Evolutionary conservation across 1,139 yeast genomes (phyloP).

Genomic region (Yamadazyma friedrichii): DNA sequence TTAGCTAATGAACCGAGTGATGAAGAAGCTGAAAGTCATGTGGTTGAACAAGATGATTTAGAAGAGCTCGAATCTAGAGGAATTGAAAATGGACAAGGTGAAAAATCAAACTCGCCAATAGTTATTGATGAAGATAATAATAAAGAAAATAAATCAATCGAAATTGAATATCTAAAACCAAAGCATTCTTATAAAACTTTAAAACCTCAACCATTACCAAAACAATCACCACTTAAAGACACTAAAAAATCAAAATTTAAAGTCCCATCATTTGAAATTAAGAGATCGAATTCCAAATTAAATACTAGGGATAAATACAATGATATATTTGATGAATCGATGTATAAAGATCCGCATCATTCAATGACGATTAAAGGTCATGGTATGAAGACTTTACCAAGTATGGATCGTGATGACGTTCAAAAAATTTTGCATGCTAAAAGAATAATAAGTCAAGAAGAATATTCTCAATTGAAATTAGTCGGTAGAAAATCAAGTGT

Average conservation of each 20-base stretch:
- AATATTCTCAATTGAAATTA: constrained; percentile 36
- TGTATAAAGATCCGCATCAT: constrained; percentile 15
- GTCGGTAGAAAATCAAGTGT: constrained; percentile 33
- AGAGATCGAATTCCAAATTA: constrained; percentile 32
- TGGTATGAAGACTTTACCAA: constrained; percentile 47
- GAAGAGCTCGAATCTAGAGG: not conserved
- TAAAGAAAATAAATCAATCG: constrained; percentile 2
- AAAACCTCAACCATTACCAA: constrained; percentile 10
- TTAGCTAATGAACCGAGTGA: constrained; percentile 15
- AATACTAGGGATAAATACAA: constrained; percentile 41
- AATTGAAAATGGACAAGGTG: not conserved
- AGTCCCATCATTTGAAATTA: constrained; percentile 47
- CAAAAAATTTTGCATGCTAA: constrained; percentile 41
- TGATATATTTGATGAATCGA: constrained; percentile 42
- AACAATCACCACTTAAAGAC: not conserved
- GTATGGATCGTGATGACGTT: constrained; percentile 50
- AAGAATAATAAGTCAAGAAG: constrained; percentile 42
- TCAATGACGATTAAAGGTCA: constrained; percentile 39
- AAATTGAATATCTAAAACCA: constrained; percentile 5
- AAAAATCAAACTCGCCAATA: not conserved
- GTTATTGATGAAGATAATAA: not conserved
- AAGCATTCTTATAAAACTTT: constrained; percentile 6
- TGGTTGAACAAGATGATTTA: not conserved
- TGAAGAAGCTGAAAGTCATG: not conserved
- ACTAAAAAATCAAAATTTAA: constrained; percentile 31